Conservation (phyloP, 2,329 filamentous ascomycete genomes). For the Aspergillus piperis region DNA sequence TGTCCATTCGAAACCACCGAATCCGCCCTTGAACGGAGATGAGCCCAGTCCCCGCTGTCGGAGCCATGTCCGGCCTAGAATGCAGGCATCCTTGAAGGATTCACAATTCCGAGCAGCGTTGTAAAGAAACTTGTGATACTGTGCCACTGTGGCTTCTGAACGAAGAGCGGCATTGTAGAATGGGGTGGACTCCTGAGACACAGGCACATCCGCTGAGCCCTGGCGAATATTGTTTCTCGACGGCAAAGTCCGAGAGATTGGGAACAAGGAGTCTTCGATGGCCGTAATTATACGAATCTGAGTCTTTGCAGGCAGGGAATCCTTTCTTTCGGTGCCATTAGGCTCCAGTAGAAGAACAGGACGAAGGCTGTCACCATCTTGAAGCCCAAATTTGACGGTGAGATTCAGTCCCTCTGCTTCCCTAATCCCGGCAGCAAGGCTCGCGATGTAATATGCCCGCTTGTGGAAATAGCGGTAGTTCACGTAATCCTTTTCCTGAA, state of each 20-base stretch:
- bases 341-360: conserved; percentile 62
- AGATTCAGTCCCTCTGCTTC: conserved; percentile 57
- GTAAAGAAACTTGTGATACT: conserved; percentile 75
- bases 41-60: conserved; percentile 80
- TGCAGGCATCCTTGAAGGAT: conserved; percentile 78
- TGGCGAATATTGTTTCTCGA: conserved; percentile 69
- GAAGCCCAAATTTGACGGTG: conserved; percentile 63
- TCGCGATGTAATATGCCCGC: conserved; percentile 85
- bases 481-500: conserved; percentile 93
- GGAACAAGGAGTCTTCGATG: conserved; percentile 68
- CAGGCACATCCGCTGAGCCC: conserved; percentile 44
- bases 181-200: conserved; percentile 62
- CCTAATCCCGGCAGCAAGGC: conserved; percentile 71
- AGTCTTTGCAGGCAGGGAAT: conserved; percentile 49
- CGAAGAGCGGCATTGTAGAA: conserved; percentile 88
- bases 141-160: conserved; percentile 70
- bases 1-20: conserved; percentile 91
- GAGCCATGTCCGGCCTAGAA: conserved; percentile 86
- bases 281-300: conserved; percentile 77
- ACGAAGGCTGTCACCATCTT: conserved; percentile 74
- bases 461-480: conserved; percentile 96
- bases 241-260: conserved; percentile 69
- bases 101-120: conserved; percentile 68
- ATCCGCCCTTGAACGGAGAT: conserved; percentile 72
- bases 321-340: conserved; percentile 34